Evolutionary conservation across 2,329 filamentous ascomycete genomes (phyloP), one percentile per base, ranked within the genome.

Genomic region (Cytospora leucostoma): DNA sequence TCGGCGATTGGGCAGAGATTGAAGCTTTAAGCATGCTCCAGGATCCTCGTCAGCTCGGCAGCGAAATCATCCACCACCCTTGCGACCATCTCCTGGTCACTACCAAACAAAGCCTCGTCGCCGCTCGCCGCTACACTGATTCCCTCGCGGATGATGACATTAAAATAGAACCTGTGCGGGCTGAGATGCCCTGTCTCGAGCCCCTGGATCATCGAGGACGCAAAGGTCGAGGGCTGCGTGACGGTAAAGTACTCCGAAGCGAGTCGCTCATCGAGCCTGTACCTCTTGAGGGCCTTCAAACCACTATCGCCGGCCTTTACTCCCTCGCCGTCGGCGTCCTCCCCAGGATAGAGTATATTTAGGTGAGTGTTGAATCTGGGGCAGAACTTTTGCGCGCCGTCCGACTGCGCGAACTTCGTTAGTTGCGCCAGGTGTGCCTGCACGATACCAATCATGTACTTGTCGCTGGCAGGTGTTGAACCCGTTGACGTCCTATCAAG

Each of bases 181-280:
- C 59, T 52, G 34, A 67, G 47, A 12, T 38, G 52, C 35, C 51
- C 60, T 10, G 37, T 50, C 15, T 66, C 55, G 21, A 63, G 47
- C n/a, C 62, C 38, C 38, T 67, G 64, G 2, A 67, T 55, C 2
- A 38, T 56, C 11, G 50, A 53, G 1, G 4, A 35, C 13, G 38
- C 19, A n/a, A n/a, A 10, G 7, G 38, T 44, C 7, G 60, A 58
- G 8, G 66, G 65, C 27, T 27, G 21, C 13, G 51, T 62, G 6
- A 13, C 61, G 10, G 66, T 67, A 19, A 67, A 67, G 49, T 67
- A 67, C 21, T 63, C 65, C 21, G 65, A 65, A 1, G 65, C 66
- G 7, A 67, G 65, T 12, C 58, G 53, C 49, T 67, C 66, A 8
- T 62, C 65, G 32, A 67, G 59, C n/a, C 47, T 57, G 55, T 67